phyloP scores from a whole-genome alignment of 2,329 filamentous ascomycete species.

The Fusarium acutatum region DNA sequence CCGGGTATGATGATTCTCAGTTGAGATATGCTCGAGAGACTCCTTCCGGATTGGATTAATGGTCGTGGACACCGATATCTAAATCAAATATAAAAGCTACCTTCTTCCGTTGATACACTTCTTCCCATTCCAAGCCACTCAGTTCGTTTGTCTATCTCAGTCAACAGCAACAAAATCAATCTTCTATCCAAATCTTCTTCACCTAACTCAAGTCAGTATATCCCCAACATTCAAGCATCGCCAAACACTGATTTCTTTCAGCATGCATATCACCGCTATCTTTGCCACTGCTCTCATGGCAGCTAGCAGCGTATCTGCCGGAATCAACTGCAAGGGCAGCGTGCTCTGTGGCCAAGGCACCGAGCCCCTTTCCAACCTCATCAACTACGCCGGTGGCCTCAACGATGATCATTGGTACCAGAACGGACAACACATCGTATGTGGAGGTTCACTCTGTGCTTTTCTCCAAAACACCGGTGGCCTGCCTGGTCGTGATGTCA shows the following conservation, averaged over 20 bases:
- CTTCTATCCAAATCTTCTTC: neutral
- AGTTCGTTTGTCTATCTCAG: accelerated
- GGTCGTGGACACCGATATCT: neutral
- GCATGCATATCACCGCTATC: neutral
- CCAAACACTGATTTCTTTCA: accelerated
- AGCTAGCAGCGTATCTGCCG: neutral
- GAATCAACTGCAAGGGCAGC: neutral
- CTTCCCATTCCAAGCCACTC: accelerated
- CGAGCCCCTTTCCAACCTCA: neutral
- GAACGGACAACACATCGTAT: neutral
- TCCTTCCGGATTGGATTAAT: neutral
- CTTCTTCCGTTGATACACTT: accelerated
- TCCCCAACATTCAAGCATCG: accelerated
- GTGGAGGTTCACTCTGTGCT: neutral
- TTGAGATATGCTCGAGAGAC: neutral
- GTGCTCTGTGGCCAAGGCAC: neutral
- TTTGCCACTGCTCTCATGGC: neutral
- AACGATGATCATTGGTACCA: neutral
- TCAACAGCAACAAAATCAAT: accelerated
- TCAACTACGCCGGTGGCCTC: neutral
- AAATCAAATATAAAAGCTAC: neutral
- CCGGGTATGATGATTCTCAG: neutral
- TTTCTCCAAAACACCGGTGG: neutral
- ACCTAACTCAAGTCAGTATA: neutral
- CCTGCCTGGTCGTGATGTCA: neutral